Base-by-base conservation (phyloP, 495 filamentous ascomycete genomes). In the Rhizodiscina lignyota region DNA sequence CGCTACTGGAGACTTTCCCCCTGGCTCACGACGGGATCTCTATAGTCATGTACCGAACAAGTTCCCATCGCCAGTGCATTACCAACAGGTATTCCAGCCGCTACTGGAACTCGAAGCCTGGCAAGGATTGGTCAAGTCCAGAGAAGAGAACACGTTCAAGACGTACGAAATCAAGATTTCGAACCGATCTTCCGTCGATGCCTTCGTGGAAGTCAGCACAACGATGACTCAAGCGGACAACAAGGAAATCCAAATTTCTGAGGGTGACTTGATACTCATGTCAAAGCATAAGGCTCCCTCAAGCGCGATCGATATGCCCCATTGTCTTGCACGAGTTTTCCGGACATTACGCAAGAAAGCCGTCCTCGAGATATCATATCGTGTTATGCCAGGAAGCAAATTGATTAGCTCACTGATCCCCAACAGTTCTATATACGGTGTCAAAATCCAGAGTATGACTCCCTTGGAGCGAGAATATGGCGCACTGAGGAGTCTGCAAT, bases 391-490 rank as follows among this genome's bases (percentile, higher is more conserved):
- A 41, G 67, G 62, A 21, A 71, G 61, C 45, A 47, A 68, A 48
- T 56, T 74, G 44, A 53, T 68, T 40, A 49, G 57, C 11, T 54
- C 61, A 0, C 55, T 77, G 23, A 49, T 50, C 12, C 72, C 73
- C 1, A 74, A 75, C 19, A 56, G 65, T 10, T 71, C 72, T n/a
- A 63, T 89, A 0, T 70, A 66, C 45, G 80, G 67, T n/a, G 66
- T 76, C 31, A 89, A 84, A 45, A 68, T 94, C 44, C 79, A 74
- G 39, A 91, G 83, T 28, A 74, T 96, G 59, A 86, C 74, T 8
- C 84, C 89, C 0, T 72, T 94, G 26, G 91, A 97, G 57, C 77
- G 89, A 46, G 89, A 97, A 56, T 97, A 84, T 56, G 87, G 82
- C 32, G 83, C 91, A 4, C 54, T 97, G 21, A 75, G 81, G 57